Percentiles rank a stretch among this genome's conserved stretches.
Evolutionary conservation across 106 monocot genomes (phyloP).

Genomic region (Gastrodia elata): DNA sequence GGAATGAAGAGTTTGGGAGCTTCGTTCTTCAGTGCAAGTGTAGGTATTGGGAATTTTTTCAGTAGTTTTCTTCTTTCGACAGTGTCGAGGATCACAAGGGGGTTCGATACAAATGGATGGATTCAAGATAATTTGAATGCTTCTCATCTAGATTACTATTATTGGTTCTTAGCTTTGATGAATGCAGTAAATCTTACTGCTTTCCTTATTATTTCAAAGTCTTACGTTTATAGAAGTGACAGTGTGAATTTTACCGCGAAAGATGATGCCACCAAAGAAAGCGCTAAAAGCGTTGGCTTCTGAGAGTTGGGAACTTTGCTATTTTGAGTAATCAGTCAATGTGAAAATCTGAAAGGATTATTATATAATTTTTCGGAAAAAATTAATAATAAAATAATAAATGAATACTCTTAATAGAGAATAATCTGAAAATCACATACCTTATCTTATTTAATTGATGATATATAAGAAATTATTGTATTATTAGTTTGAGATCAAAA

Average conservation of each 20-base stretch:
- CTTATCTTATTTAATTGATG: too few relatives aligned
- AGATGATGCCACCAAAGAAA: too few relatives aligned
- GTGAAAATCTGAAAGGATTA: too few relatives aligned
- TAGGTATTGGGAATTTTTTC: constrained; percentile 37
- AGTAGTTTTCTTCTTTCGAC: constrained; percentile 38
- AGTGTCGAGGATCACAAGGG: constrained; percentile 5
- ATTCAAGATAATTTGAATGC: constrained; percentile 35
- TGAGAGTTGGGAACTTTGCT: too few relatives aligned
- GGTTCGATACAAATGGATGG: constrained; percentile 23
- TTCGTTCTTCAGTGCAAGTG: constrained; percentile 23
- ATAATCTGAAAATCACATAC: too few relatives aligned
- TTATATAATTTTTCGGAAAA: too few relatives aligned
- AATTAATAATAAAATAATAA: too few relatives aligned
- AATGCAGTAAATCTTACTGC: constrained; percentile 21
- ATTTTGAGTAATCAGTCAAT: too few relatives aligned
- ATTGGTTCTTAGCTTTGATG: constrained; percentile 22
- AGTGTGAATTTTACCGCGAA: neutral
- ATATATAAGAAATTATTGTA: too few relatives aligned
- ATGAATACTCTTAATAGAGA: too few relatives aligned
- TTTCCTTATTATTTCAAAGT: constrained; percentile 23
- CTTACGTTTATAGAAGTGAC: constrained; percentile 32
- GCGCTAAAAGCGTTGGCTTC: too few relatives aligned
- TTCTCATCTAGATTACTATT: constrained; percentile 32
- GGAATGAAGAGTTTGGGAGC: constrained; percentile 53
- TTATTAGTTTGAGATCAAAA: too few relatives aligned